Evolutionary conservation across 352 stramenopile genomes (phyloP).

Genomic region (Phytophthora parvispora): DNA sequence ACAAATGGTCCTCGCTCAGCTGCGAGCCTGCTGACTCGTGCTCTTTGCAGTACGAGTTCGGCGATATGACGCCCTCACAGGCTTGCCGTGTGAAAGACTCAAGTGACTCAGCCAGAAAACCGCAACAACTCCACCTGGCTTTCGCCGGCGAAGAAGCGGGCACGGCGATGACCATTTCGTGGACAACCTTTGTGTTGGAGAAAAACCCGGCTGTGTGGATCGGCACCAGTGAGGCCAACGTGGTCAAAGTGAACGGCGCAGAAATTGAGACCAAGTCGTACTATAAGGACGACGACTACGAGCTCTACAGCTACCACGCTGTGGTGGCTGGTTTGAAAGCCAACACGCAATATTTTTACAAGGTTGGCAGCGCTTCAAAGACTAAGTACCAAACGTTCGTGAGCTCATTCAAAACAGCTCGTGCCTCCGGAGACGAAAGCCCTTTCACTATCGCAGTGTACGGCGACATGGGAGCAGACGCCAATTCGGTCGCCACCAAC

Average conservation of each 20-base stretch:
- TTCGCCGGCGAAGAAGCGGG: background rate
- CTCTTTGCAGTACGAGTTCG: background rate
- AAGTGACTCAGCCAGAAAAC: background rate
- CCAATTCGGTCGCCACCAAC: constrained; percentile 37
- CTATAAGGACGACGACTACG: background rate
- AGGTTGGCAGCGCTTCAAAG: background rate
- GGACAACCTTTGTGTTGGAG: background rate
- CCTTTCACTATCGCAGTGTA: background rate
- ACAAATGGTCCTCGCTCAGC: background rate
- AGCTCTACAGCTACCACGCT: constrained; percentile 24
- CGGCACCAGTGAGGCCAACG: background rate
- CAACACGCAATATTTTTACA: background rate
- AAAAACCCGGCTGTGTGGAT: background rate
- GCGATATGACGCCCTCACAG: background rate
- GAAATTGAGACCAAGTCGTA: background rate
- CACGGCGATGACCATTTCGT: background rate
- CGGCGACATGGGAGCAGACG: constrained; percentile 39
- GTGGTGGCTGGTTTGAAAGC: background rate
- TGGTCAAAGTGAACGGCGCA: background rate
- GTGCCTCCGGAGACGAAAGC: background rate
- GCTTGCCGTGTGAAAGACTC: background rate
- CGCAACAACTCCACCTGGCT: background rate
- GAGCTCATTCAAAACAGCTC: background rate
- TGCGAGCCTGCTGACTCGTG: background rate
- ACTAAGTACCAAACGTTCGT: background rate